Evolutionary conservation across 176 grass and related monocot species (phyloP).

Genomic region (Pontederia paniculata): DNA sequence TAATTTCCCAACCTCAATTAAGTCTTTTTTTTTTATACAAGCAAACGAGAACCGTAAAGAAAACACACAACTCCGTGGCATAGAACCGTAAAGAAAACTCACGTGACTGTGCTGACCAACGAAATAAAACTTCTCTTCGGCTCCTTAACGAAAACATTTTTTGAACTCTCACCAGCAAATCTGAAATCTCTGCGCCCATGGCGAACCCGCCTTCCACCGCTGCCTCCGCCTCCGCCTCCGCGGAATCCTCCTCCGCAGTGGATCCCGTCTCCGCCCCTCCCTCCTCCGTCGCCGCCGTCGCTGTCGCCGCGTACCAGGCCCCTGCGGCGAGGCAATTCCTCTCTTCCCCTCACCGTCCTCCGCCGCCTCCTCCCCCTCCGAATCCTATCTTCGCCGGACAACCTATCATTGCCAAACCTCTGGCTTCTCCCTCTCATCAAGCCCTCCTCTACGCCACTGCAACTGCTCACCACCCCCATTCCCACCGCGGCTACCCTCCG

Average conservation of each 20-base stretch:
- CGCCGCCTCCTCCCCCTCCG: not conserved
- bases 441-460: not conserved
- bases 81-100: too few relatives aligned
- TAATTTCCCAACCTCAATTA: too few relatives aligned
- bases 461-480: not conserved
- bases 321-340: not conserved
- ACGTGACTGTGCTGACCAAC: too few relatives aligned
- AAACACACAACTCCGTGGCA: too few relatives aligned
- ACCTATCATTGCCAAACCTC: conserved; percentile 7
- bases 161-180: too few relatives aligned
- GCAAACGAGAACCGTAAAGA: too few relatives aligned
- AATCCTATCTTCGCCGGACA: not conserved
- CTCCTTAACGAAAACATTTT: too few relatives aligned
- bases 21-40: too few relatives aligned
- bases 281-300: not conserved
- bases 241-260: not conserved
- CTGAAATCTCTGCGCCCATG: conserved; percentile 10
- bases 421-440: not conserved
- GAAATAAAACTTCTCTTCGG: too few relatives aligned
- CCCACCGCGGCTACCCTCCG: conserved; percentile 8
- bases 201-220: not conserved
- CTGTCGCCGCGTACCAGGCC: not conserved
- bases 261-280: not conserved
- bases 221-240: not conserved
- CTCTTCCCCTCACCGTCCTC: not conserved